Evolutionary conservation across 208 protist species (phyloP).

Genomic region (Trypanosoma platydactyli): DNA sequence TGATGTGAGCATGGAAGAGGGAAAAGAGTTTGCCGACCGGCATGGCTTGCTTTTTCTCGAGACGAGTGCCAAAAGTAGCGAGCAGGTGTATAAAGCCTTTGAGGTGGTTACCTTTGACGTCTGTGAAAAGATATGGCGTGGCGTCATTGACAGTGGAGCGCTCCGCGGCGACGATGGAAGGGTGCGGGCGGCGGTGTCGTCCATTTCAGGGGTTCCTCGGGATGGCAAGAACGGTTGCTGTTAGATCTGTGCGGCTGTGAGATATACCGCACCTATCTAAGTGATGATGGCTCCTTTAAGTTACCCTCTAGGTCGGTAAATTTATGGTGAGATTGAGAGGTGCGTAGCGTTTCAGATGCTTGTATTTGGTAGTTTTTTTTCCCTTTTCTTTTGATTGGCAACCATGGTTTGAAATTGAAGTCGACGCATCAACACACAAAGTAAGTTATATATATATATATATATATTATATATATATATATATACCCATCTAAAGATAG

Average conservation of each 20-base stretch:
- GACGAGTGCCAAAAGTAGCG: conserved; percentile 93
- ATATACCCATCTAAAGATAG: no score
- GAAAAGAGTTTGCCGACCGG: conserved; percentile 86
- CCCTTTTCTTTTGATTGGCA: no score
- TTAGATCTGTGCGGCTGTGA: no score
- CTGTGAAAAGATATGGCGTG: conserved; percentile 83
- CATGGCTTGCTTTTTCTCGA: conserved; percentile 93
- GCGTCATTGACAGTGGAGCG: conserved; percentile 52
- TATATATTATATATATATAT: conserved; percentile 17
- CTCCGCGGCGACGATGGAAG: conserved; percentile 1
- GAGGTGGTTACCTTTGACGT: conserved; percentile 76
- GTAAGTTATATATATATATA: background rate
- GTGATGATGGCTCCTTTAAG: no score
- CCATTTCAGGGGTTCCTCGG: background rate
- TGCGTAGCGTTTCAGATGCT: no score
- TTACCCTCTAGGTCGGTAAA: no score
- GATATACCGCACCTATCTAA: no score
- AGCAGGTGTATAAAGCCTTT: conserved; percentile 88
- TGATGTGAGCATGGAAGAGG: conserved; percentile 84
- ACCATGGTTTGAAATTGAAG: no score
- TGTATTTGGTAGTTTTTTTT: no score
- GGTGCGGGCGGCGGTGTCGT: background rate
- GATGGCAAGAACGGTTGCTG: background rate
- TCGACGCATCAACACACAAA: no score
- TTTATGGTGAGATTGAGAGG: no score